These are phyloP conservation scores for Eucalyptus viminalis DNA, from an alignment of 345 rosid species.

Conservation along the genomic window DNA sequence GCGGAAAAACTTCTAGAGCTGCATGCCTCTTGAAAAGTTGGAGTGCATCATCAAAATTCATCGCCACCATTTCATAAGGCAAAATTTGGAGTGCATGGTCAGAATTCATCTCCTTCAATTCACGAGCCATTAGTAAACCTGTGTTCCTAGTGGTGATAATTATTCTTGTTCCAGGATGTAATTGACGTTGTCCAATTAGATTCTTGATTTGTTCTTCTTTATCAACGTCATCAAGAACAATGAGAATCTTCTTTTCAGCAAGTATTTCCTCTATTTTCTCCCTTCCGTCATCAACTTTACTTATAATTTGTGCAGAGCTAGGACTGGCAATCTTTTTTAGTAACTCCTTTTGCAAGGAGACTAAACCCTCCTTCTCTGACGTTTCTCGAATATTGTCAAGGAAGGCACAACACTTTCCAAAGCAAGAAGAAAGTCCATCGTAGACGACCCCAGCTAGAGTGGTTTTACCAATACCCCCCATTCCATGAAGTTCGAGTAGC, in stretches of 20 bases:
- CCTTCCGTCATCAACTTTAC: not conserved
- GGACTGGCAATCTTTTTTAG: fast-evolving
- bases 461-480: not conserved
- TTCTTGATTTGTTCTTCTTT: fast-evolving
- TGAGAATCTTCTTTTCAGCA: too few species aligned
- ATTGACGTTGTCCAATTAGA: too few species aligned
- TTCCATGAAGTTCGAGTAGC: not conserved
- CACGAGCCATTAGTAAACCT: too few species aligned
- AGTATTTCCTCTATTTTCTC: not conserved
- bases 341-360: too few species aligned
- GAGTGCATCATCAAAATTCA: too few species aligned
- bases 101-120: fast-evolving
- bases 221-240: too few species aligned
- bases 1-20: fast-evolving
- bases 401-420: conserved; percentile 4
- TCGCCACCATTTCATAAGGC: fast-evolving
- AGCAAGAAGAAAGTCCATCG: not conserved
- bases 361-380: too few species aligned
- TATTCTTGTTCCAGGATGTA: too few species aligned
- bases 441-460: not conserved
- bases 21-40: too few species aligned
- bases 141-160: too few species aligned
- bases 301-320: not conserved
- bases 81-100: fast-evolving
- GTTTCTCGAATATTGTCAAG: conserved; percentile 1